phyloP scores from a whole-genome alignment of 306 rosid genomes.

The Rosa rugosa region DNA sequence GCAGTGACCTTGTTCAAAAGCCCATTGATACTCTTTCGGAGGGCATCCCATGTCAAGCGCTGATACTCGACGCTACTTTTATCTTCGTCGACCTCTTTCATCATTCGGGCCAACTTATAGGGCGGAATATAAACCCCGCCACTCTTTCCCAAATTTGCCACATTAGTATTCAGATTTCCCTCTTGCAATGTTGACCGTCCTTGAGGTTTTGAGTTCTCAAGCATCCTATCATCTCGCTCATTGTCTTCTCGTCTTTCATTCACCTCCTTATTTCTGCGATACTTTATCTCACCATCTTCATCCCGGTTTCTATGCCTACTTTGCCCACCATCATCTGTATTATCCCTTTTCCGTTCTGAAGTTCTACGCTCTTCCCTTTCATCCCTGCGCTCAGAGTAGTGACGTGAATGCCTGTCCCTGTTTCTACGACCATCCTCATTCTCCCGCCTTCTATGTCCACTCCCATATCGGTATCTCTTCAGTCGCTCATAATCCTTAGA shows the following conservation, averaged over 20 bases:
- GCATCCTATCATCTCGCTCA: constrained; percentile 35
- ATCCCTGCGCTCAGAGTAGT: constrained; percentile 38
- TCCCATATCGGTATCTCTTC: constrained; percentile 25
- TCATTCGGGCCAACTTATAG: constrained; percentile 89
- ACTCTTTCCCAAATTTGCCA: constrained; percentile 63
- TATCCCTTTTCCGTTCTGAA: constrained; percentile 27
- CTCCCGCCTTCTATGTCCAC: constrained; percentile 28
- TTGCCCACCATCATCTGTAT: constrained; percentile 21
- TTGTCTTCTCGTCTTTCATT: constrained; percentile 33
- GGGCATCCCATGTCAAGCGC: constrained; percentile 93
- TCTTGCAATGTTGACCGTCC: constrained; percentile 31
- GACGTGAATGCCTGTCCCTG: constrained; percentile 26
- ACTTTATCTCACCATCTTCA: constrained; percentile 24
- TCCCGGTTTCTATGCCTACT: constrained; percentile 25
- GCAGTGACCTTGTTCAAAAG: constrained; percentile 94
- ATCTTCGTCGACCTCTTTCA: constrained; percentile 81
- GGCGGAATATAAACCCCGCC: constrained; percentile 97
- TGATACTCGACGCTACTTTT: constrained; percentile 86
- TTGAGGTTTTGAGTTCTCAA: constrained; percentile 35
- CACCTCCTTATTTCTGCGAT: constrained; percentile 31
- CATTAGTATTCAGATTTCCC: constrained; percentile 42
- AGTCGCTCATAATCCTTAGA: constrained; percentile 26
- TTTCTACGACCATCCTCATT: constrained; percentile 31
- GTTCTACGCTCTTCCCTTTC: constrained; percentile 31
- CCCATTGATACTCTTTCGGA: constrained; percentile 91